A percentile compares a stretch with the other conserved stretches of the same genome.
Evolutionary conservation across 805 yeast species (phyloP).

Genomic region (Lipomyces yamadae): DNA sequence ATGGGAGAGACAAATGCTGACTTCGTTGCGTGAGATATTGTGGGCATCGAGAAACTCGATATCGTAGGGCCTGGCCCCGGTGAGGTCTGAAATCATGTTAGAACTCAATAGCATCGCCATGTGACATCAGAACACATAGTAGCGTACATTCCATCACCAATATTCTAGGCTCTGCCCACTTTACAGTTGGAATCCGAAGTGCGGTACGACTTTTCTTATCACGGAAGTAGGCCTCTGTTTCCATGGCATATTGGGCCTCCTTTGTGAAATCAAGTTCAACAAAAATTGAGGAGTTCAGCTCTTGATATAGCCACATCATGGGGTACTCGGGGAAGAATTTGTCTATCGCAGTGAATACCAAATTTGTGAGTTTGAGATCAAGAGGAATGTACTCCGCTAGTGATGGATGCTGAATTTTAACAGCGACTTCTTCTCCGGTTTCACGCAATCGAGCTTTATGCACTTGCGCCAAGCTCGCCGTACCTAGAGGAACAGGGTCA

Average conservation of each 20-base stretch:
- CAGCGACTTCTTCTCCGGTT: constrained; percentile 79
- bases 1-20: constrained; percentile 83
- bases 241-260: constrained; percentile 80
- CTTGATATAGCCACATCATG: constrained; percentile 93
- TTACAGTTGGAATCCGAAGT: constrained; percentile 73
- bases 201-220: constrained; percentile 65
- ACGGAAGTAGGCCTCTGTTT: constrained; percentile 71
- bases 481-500: constrained; percentile 81
- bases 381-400: constrained; percentile 86
- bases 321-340: constrained; percentile 92
- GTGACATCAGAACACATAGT: neutral
- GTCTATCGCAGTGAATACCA: constrained; percentile 74
- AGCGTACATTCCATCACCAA: constrained; percentile 63
- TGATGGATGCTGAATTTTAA: constrained; percentile 91
- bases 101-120: neutral
- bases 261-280: constrained; percentile 88
- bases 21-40: constrained; percentile 73
- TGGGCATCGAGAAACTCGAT: constrained; percentile 63
- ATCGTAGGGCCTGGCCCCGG: constrained; percentile 84
- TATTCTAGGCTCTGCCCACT: constrained; percentile 68
- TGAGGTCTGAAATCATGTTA: constrained; percentile 59
- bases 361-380: constrained; percentile 77
- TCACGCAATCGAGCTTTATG: constrained; percentile 70
- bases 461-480: constrained; percentile 95
- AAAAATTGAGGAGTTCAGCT: constrained; percentile 79